Percentiles rank a stretch among this genome's conserved stretches.
These are phyloP conservation scores for Cucumis hystrix DNA, from an alignment of 306 rosid genomes.

Conservation along the genomic window DNA sequence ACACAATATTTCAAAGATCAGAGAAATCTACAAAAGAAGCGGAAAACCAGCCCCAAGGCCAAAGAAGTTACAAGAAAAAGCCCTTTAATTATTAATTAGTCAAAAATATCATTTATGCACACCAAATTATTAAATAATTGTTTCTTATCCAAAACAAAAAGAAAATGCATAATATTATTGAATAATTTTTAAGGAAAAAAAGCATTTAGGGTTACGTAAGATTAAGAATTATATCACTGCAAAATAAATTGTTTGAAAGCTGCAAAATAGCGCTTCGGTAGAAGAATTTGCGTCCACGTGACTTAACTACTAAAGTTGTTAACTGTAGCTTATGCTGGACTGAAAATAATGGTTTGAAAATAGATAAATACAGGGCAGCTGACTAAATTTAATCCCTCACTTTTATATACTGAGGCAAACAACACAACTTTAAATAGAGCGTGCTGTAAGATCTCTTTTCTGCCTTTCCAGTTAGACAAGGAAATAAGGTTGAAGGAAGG, in stretches of 20 bases:
- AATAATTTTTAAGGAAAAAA: background rate
- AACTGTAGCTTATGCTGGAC: background rate
- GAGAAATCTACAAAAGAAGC: background rate
- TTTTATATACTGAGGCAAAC: background rate
- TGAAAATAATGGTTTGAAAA: background rate
- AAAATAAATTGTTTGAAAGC: background rate
- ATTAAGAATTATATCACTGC: background rate
- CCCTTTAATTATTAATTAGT: background rate
- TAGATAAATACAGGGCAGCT: background rate
- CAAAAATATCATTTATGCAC: background rate
- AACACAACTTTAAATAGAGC: background rate
- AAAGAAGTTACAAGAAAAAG: background rate
- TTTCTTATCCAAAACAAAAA: background rate
- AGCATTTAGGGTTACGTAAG: background rate
- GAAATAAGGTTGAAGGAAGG: background rate
- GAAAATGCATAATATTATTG: background rate
- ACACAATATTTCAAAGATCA: background rate
- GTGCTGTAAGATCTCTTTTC: background rate
- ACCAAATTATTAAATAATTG: background rate
- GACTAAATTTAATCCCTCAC: background rate
- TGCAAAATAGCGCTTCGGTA: background rate
- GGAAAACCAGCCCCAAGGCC: background rate
- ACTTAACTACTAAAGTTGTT: background rate
- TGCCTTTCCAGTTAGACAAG: background rate
- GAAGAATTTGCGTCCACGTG: background rate